Conservation (phyloP, 108 stramenopile genomes). For the Skeletonema marinoi region DNA sequence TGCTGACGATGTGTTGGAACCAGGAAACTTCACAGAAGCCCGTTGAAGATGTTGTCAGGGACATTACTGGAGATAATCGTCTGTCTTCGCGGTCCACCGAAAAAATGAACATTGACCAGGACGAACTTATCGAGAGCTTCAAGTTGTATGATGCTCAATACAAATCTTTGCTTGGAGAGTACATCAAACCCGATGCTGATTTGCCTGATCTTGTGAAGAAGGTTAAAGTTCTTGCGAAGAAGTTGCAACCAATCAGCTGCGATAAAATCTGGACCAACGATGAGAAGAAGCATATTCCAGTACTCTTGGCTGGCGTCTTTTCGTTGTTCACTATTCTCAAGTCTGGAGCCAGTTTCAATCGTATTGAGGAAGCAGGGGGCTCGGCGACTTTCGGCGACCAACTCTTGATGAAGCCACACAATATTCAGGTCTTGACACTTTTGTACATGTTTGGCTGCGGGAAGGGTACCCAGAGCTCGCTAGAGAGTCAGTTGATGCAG, state of each 20-base stretch:
- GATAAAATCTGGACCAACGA: constrained; percentile 24
- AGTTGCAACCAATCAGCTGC: constrained; percentile 41
- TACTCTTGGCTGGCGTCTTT: constrained; percentile 58
- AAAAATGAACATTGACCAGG: constrained; percentile 29
- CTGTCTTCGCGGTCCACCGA: not conserved
- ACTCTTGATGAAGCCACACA: constrained; percentile 61
- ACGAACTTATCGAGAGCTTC: constrained; percentile 47
- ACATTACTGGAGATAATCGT: constrained; percentile 39
- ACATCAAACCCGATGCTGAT: constrained; percentile 55
- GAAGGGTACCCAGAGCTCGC: not conserved
- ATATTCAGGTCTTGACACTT: constrained; percentile 59
- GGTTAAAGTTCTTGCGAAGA: constrained; percentile 30
- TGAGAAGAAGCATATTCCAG: constrained; percentile 37
- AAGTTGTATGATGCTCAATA: constrained; percentile 48
- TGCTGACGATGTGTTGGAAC: constrained; percentile 69
- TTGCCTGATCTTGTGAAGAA: constrained; percentile 50
- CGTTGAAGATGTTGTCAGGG: constrained; percentile 51
- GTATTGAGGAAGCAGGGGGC: constrained; percentile 48
- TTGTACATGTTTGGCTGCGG: constrained; percentile 61
- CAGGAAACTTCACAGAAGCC: constrained; percentile 65
- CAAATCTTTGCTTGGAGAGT: constrained; percentile 55
- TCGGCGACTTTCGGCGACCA: constrained; percentile 47
- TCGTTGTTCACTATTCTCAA: constrained; percentile 60
- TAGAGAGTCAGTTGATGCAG: constrained; percentile 61
- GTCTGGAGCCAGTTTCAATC: constrained; percentile 65